Evolutionary conservation across 768 basidiomycete genomes (phyloP), one percentile per base, ranked within the genome.

Genomic region (Serendipita sp.): DNA sequence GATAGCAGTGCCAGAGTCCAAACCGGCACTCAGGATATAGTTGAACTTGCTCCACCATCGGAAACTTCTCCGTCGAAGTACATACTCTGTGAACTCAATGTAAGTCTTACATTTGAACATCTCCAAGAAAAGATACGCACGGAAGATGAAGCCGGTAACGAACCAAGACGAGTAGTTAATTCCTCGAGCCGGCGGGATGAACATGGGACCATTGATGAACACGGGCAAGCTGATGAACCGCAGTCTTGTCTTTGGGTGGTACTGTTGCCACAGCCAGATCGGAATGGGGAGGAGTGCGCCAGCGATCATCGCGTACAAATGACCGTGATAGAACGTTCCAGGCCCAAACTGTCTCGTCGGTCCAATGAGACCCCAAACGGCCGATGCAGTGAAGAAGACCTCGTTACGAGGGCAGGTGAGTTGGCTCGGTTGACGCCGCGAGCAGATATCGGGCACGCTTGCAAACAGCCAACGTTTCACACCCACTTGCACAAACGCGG

Each of bases 11-110:
- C 74, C 69, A 62, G 74, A 68, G 62, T 78, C 78, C 56, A 80
- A 66, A 0, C 72, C 77, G 0, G 76, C 75, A 7, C 74, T 73
- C 1, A 78, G 70, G 41, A 77, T 71, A 65, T 78, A 80, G 65
- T 78, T 79, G 74, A 75, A 79, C 72, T 78, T 78, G n/a, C 75
- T 74, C 78, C 77, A 79, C 77, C 76, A 78, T 2, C 72, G 72
- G 67, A 78, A 78, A 53, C 70, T 65, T 2, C 70, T 68, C 22
- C 75, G 71, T 9, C 78, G 72, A 11, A 78, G 61, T 60, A 73
- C 64, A 66, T 73, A 79, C 66, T 80, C 74, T 75, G 67, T 51
- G 20, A 13, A 26, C 0, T 0, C 2, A 48, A 13, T 43, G 42
- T 43, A 13, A 43, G 42, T 43, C 20, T n/a, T n/a, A n/a, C 5